These are phyloP conservation scores for Tuber magnatum DNA, from an alignment of 495 filamentous ascomycete genomes.

Conservation along the genomic window DNA sequence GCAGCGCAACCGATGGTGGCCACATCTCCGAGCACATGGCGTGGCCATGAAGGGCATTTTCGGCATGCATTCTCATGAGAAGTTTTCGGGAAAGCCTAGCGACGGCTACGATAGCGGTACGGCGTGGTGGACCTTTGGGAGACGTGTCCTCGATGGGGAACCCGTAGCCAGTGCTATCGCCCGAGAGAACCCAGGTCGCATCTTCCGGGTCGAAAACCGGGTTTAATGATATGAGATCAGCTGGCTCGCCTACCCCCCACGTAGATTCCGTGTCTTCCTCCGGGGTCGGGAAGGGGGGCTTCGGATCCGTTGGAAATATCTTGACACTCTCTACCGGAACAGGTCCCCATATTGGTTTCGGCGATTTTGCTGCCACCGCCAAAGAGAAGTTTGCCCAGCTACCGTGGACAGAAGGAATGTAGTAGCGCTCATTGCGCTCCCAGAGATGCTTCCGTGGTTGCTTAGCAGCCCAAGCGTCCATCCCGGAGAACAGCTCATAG, in stretches of 20 bases:
- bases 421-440: conserved; percentile 90
- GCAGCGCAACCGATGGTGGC: conserved; percentile 75
- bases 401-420: conserved; percentile 80
- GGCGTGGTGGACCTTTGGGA: conserved; percentile 61
- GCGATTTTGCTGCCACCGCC: conserved; percentile 58
- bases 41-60: conserved; percentile 71
- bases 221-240: conserved; percentile 88
- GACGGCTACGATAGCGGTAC: conserved; percentile 81
- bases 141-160: conserved; percentile 12
- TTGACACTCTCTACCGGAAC: conserved; percentile 55
- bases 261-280: conserved; percentile 71
- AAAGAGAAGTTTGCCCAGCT: conserved; percentile 87
- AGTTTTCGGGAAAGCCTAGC: conserved; percentile 75
- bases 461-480: conserved; percentile 64
- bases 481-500: conserved; percentile 75
- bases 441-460: conserved; percentile 88
- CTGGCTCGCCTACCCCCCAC: conserved; percentile 89
- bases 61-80: conserved; percentile 78
- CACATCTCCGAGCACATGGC: conserved; percentile 96
- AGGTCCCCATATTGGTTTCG: conserved; percentile 74
- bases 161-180: conserved; percentile 80
- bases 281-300: conserved; percentile 61
- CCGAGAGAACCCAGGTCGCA: conserved; percentile 78
- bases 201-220: conserved; percentile 85
- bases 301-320: conserved; percentile 61